Evolutionary conservation across 768 basidiomycete genomes (phyloP), one percentile per base, ranked within the genome.

Genomic region (Candolleomyces eurysporus): DNA sequence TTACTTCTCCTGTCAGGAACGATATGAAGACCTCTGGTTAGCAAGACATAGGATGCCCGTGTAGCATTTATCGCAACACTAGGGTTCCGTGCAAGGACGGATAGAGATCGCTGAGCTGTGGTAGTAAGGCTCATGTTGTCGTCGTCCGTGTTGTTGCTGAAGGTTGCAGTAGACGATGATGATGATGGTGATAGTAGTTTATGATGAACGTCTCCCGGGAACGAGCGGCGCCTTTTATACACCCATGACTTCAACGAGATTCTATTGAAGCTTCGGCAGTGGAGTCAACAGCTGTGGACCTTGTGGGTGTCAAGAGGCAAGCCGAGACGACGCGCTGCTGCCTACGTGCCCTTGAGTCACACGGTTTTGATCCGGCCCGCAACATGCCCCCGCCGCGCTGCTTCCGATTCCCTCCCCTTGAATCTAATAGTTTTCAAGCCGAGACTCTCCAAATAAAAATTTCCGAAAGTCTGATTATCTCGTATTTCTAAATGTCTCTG

Each of bases 251-350:
- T 2, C 46, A 4, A 22, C 21, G 8, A 2, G 3, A 2, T 13
- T 45, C 43, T n/a, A n/a, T 45, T n/a, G 36, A 36, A 36, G 36
- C 36, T 36, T 7, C 36, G 36, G 36, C 3, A 36, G 6, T 36
- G 1, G 36, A 36, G 30, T 51, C 13, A 21, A 19, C 4, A 14
- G 49, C 2, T n/a, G n/a, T 45, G 43, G n/a, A 13, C 2, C n/a
- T 45, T 4, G 43, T n/a, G n/a, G n/a, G 19, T n/a, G 9, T 31
- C 21, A n/a, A 22, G 21, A 51, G 49, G 19, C 22, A 30, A 14
- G 49, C 49, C 49, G 49, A 51, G 9, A 30, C n/a, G 49, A 51
- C 49, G 49, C 49, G 49, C 49, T n/a, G n/a, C n/a, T 51, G 49
- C 17, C 49, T 51, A 22, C 45, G 14, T 1, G 16, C 45, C 8